Conservation (phyloP, 345 rosid species). For the Salix suchowensis region DNA sequence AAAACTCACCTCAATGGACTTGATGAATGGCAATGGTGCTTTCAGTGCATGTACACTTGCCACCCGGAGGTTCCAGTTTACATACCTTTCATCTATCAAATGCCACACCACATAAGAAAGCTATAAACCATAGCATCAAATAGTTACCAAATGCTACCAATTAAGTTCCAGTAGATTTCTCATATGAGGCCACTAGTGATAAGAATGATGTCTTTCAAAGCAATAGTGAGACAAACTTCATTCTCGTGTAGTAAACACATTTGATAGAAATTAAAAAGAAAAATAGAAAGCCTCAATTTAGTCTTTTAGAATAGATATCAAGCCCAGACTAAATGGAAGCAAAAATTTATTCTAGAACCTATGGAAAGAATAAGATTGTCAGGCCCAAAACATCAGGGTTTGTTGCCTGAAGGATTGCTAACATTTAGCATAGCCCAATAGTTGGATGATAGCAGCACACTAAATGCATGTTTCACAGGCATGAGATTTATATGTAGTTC, state of each 20-base stretch:
- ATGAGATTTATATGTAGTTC: not conserved
- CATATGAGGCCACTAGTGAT: not conserved
- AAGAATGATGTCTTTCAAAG: not conserved
- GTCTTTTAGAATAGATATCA: not conserved
- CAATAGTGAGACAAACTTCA: not conserved
- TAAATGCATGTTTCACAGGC: not conserved
- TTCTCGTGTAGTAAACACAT: not conserved
- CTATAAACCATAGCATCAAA: slow-evolving; percentile 2
- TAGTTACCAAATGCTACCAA: not conserved
- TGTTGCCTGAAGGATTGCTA: not conserved
- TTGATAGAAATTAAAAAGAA: not conserved
- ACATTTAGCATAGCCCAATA: not conserved
- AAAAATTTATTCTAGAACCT: not conserved
- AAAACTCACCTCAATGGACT: slow-evolving; percentile 61
- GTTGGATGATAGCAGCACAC: not conserved
- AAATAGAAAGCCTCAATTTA: not conserved
- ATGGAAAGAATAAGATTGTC: not conserved
- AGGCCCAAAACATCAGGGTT: not conserved
- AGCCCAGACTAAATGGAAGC: slow-evolving; percentile 1
- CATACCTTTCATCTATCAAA: slow-evolving; percentile 45
- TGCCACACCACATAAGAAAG: slow-evolving; percentile 16
- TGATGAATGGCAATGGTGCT: slow-evolving; percentile 71
- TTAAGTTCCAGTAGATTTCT: not conserved
- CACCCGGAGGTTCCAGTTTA: slow-evolving; percentile 78
- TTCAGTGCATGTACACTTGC: slow-evolving; percentile 69